Evolutionary conservation across 2,329 filamentous ascomycete species (phyloP).

Genomic region (Aspergillus phoenicis): DNA sequence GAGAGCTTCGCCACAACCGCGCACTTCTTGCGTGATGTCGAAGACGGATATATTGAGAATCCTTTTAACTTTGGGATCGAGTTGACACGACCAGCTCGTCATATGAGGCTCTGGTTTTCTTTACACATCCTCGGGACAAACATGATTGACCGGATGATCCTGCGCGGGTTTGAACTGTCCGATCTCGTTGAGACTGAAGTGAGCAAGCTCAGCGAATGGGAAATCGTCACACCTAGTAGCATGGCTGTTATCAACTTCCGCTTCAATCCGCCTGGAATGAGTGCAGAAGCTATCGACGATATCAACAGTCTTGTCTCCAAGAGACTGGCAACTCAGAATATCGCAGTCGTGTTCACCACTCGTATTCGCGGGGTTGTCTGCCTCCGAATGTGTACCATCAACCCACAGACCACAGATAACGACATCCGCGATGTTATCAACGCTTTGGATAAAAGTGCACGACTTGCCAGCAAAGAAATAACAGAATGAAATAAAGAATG

Average conservation of each 20-base stretch:
- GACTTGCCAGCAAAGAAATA: background rate
- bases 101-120: slow-evolving; percentile 27
- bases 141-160: slow-evolving; percentile 21
- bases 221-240: slow-evolving; percentile 8
- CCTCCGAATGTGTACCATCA: slow-evolving; percentile 10
- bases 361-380: background rate
- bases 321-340: background rate
- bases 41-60: slow-evolving; percentile 16
- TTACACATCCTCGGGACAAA: slow-evolving; percentile 21
- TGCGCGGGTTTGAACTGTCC: slow-evolving; percentile 14
- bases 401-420: slow-evolving; percentile 4
- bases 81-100: slow-evolving; percentile 23
- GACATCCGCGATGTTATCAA: background rate
- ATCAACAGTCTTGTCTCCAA: slow-evolving; percentile 7
- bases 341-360: slow-evolving; percentile 4
- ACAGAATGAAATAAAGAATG: background rate
- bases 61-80: slow-evolving; percentile 27
- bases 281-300: background rate
- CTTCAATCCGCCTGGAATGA: slow-evolving; percentile 6
- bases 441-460: background rate
- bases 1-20: slow-evolving; percentile 21
- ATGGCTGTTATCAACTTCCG: slow-evolving; percentile 18
- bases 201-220: slow-evolving; percentile 10
- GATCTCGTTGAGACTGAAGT: slow-evolving; percentile 3
- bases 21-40: slow-evolving; percentile 15